Evolutionary conservation across 2,329 filamentous ascomycete species (phyloP), one percentile per base, ranked within the genome.

Genomic region (Colletotrichum neosansevieriae): DNA sequence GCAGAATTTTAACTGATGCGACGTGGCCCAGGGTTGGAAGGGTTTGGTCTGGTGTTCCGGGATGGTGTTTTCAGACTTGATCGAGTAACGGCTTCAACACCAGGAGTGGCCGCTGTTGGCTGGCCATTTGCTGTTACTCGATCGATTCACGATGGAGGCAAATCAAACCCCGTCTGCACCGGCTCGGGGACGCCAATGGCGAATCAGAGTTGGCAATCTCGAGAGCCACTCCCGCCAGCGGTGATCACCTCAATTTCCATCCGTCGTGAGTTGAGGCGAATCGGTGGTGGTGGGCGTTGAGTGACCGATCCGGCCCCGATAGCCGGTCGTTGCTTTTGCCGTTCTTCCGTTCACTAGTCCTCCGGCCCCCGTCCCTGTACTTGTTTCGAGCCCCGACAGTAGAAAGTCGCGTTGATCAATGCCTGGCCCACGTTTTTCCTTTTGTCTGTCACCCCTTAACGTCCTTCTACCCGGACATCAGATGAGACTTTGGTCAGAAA

Each of bases 131-230:
- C 50, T 38, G 19, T 67, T 67, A 67, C 63, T 63, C 63, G 63
- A 67, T 67, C 34, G 11, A 49, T 57, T 57, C 50, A 53, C 40
- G 34, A 62, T 56, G 24, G 19, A 61, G 57, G 19, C 38, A n/a
- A 19, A 29, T 7, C 12, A 40, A 17, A 34, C 19, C 15, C 24
- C n/a, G 9, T n/a, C 7, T 36, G 34, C 13, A n/a, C 29, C 32
- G 2, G 12, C 21, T 24, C 5, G 17, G 19, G 15, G 32, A 34
- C 19, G 17, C 24, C 19, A 40, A 3, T 19, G 34, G 19, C 51
- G 51, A 57, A 49, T 58, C 29, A 29, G 6, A 63, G 42, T 6
- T 19, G 42, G 42, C 15, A 29, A 29, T 7, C 29, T 29, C 21
- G 6, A 36, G 1, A 1, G 1, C 2, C 13, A 29, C 6, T 29